Percentiles rank a stretch among this genome's conserved stretches.
These are phyloP conservation scores for Picea engelmannii DNA, from an alignment of 83 land plant species.

Conservation along the genomic window DNA sequence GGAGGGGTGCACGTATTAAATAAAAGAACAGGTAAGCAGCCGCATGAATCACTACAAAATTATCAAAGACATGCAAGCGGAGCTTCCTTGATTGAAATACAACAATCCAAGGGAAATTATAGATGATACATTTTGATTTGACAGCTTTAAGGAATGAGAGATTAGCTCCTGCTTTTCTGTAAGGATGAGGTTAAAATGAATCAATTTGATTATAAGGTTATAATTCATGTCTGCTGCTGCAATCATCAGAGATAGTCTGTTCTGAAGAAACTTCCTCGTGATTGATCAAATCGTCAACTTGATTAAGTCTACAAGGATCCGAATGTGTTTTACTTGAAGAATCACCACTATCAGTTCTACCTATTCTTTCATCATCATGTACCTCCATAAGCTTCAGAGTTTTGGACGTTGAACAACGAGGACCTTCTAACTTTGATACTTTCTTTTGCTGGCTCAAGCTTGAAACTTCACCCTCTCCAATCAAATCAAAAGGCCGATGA, in stretches of 20 bases:
- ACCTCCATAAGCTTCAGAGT: not conserved
- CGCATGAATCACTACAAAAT: conserved; percentile 4
- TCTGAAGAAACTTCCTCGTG: conserved; percentile 49
- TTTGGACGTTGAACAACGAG: not conserved
- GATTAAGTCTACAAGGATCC: conserved; percentile 16
- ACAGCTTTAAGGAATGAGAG: conserved; percentile 3
- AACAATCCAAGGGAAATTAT: not conserved
- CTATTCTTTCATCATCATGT: conserved; percentile 16
- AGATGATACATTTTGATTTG: conserved; percentile 1
- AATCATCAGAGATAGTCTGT: conserved; percentile 52
- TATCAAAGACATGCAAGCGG: conserved; percentile 2
- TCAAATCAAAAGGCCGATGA: conserved; percentile 14
- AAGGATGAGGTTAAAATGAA: conserved; percentile 13
- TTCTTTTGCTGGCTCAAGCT: not conserved
- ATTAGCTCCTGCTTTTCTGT: conserved; percentile 10
- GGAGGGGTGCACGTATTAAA: conserved; percentile 5
- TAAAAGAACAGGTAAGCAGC: conserved; percentile 6
- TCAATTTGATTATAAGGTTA: conserved; percentile 10
- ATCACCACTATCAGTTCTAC: conserved; percentile 33
- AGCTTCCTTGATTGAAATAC: conserved; percentile 15
- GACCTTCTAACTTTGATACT: not conserved
- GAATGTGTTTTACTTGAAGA: conserved; percentile 54
- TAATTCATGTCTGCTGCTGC: conserved; percentile 28
- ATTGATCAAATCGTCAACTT: conserved; percentile 11
- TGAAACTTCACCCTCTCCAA: not conserved